These are phyloP conservation scores for Graphilbum fragrans DNA, from an alignment of 2,329 filamentous ascomycete species.

Conservation along the genomic window DNA sequence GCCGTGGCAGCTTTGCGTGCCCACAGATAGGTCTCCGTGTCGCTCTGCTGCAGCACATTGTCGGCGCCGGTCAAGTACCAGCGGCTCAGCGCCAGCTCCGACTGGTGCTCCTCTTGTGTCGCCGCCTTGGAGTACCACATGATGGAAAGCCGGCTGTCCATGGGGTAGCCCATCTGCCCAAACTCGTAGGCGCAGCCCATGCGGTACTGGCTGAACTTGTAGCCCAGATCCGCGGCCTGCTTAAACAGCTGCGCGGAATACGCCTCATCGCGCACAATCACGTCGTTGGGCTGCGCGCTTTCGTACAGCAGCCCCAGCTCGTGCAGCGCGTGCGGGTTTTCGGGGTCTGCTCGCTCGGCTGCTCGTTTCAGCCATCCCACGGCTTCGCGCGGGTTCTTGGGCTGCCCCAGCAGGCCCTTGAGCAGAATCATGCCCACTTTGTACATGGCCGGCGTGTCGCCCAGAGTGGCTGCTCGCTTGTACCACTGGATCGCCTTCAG, in stretches of 20 bases:
- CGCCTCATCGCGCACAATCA: constrained; percentile 66
- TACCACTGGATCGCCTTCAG: constrained; percentile 98
- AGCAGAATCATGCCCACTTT: constrained; percentile 94
- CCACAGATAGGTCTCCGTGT: constrained; percentile 96
- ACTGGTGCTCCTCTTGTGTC: constrained; percentile 86
- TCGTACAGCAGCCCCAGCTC: constrained; percentile 64
- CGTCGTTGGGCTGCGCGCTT: constrained; percentile 53
- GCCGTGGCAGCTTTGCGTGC: constrained; percentile 83
- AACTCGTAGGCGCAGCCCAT: constrained; percentile 86
- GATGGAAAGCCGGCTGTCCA: constrained; percentile 77
- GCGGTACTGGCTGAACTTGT: constrained; percentile 90
- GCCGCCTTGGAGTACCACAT: constrained; percentile 90
- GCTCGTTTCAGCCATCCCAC: constrained; percentile 89
- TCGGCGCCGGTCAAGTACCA: constrained; percentile 92
- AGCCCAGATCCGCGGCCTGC: constrained; percentile 77
- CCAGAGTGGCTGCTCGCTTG: constrained; percentile 77
- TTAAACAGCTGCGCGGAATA: constrained; percentile 76
- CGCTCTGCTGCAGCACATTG: constrained; percentile 78
- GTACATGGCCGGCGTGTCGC: constrained; percentile 92
- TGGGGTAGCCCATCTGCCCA: constrained; percentile 66
- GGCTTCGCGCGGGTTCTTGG: constrained; percentile 70
- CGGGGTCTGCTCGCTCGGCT: constrained; percentile 72
- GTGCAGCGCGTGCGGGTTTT: constrained; percentile 92
- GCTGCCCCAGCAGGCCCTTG: constrained; percentile 86
- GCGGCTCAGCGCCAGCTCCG: constrained; percentile 72